These are phyloP conservation scores for Fusarium sp. DNA, from an alignment of 2,329 filamentous ascomycete species.

Conservation along the genomic window DNA sequence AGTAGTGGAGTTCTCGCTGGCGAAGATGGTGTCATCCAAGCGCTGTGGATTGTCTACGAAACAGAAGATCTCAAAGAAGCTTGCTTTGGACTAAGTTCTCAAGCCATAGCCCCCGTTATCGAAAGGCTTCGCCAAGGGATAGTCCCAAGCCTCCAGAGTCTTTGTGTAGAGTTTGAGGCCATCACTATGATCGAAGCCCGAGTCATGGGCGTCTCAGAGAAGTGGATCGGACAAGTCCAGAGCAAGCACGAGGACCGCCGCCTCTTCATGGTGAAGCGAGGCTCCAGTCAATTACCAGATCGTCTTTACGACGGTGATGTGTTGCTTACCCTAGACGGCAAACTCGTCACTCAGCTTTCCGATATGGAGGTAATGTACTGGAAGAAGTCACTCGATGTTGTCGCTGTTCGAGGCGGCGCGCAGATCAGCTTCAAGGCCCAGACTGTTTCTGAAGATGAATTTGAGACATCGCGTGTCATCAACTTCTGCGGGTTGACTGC, in stretches of 20 bases:
- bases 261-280: constrained; percentile 97
- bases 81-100: constrained; percentile 82
- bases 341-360: constrained; percentile 89
- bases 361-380: constrained; percentile 98
- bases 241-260: constrained; percentile 94
- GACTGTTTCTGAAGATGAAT: constrained; percentile 87
- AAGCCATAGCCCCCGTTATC: constrained; percentile 87
- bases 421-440: constrained; percentile 81
- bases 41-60: constrained; percentile 89
- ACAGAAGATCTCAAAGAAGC: constrained; percentile 23
- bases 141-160: constrained; percentile 83
- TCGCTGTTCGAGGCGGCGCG: constrained; percentile 87
- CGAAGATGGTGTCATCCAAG: constrained; percentile 91
- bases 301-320: constrained; percentile 90
- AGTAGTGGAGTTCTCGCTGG: constrained; percentile 91
- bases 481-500: constrained; percentile 95
- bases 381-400: constrained; percentile 81
- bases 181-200: constrained; percentile 96
- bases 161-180: constrained; percentile 93
- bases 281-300: constrained; percentile 61
- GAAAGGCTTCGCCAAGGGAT: constrained; percentile 83
- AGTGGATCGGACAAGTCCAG: constrained; percentile 92
- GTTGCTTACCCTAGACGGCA: constrained; percentile 87
- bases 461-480: constrained; percentile 91
- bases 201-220: constrained; percentile 95